These are phyloP conservation scores for Pseudogymnoascus pannorum DNA, from an alignment of 2,329 filamentous ascomycete genomes.

Conservation along the genomic window DNA sequence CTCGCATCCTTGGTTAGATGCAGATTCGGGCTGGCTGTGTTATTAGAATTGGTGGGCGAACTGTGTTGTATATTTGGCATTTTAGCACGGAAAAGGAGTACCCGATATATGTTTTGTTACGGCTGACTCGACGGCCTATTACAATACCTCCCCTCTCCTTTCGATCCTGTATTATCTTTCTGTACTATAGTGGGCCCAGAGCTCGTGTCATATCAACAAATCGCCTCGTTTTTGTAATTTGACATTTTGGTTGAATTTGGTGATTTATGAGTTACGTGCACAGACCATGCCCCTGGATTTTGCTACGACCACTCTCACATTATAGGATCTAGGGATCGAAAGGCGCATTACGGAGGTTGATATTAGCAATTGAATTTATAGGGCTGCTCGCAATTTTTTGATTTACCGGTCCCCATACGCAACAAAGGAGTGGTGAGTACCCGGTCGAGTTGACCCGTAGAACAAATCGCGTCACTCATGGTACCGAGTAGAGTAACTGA, in stretches of 20 bases:
- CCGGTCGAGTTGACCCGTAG: too few relatives aligned
- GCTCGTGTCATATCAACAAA: slow-evolving; percentile 4
- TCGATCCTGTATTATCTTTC: slow-evolving; percentile 1
- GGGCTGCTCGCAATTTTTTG: too few relatives aligned
- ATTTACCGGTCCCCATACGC: too few relatives aligned
- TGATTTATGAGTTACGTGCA: background rate
- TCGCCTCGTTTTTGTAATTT: background rate
- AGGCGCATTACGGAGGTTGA: background rate
- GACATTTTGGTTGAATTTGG: background rate
- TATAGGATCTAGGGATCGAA: background rate
- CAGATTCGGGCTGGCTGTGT: background rate
- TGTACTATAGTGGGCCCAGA: slow-evolving; percentile 5
- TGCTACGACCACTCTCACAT: background rate
- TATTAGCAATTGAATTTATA: background rate
- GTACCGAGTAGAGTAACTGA: too few relatives aligned
- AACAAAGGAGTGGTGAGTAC: too few relatives aligned
- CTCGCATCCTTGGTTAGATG: slow-evolving; percentile 52
- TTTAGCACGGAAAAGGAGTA: slow-evolving; percentile 11
- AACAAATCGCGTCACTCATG: too few relatives aligned
- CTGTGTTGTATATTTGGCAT: slow-evolving; percentile 11
- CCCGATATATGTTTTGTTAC: slow-evolving; percentile 8
- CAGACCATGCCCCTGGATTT: background rate
- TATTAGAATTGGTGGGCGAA: slow-evolving; percentile 4
- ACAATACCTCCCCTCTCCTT: slow-evolving; percentile 2
- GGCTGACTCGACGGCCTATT: slow-evolving; percentile 2